phyloP scores from a whole-genome alignment of 73 alveolate genomes.

The Urostyla sp. region DNA sequence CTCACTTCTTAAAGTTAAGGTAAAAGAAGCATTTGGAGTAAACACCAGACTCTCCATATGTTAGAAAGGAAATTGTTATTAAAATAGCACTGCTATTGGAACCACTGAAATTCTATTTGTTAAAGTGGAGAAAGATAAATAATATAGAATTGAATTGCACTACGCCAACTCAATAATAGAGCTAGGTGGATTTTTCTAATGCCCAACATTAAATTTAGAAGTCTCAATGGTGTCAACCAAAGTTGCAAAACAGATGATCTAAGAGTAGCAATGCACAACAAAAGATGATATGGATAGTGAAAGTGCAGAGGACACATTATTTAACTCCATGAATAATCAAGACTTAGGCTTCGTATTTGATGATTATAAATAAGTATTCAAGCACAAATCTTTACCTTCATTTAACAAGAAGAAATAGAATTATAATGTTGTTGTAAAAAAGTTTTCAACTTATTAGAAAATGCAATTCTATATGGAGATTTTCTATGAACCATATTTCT shows the following conservation, averaged over 20 bases:
- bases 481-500: constrained; percentile 36
- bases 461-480: constrained; percentile 10
- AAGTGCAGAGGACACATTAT: neutral
- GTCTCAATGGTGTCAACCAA: neutral
- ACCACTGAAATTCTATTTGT: constrained; percentile 21
- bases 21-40: constrained; percentile 38
- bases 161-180: neutral
- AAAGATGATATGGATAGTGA: neutral
- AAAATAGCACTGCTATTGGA: neutral
- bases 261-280: neutral
- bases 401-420: neutral
- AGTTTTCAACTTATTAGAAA: neutral
- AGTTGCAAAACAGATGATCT: constrained; percentile 2
- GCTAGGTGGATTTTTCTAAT: neutral
- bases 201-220: constrained; percentile 31
- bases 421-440: neutral
- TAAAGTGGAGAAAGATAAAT: neutral
- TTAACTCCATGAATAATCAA: neutral
- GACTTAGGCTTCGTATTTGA: neutral
- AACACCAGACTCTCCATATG: neutral
- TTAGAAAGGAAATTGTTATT: neutral
- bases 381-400: neutral
- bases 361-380: constrained; percentile 1
- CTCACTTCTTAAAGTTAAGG: neutral
- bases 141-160: neutral